Base-by-base conservation (phyloP, 1,284 basidiomycete species). In the Cystobasidium sp. region DNA sequence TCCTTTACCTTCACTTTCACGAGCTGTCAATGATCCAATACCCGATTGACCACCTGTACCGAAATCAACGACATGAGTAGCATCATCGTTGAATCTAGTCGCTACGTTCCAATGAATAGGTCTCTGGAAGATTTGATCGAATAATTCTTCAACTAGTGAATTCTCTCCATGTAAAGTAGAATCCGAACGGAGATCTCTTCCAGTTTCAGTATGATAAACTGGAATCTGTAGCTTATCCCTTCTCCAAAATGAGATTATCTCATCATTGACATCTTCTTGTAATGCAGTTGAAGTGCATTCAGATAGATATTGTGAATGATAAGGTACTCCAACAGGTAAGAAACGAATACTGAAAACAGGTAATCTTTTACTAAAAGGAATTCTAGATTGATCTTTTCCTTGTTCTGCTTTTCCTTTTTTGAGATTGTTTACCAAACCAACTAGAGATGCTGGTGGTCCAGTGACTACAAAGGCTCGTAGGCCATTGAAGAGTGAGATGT, bases 1-100 rank as follows among this genome's bases (percentile, higher is more conserved):
- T 68, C 97, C 96, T 53, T 93, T 90, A 24, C 96, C 96, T 80
- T 97, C 94, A 61, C 95, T 86, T 83, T 94, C 95, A 78, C 92
- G 89, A 7, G 91, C 89, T 46, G 94, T 95, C 65, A 98, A 86
- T 69, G 91, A 90, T 62, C 95, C 95, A 79, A 98, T 96, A 61
- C 96, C 96, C 78, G 91, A 93, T 74, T 92, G 82, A 43, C 95
- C 95, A 77, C 96, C 96, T 0, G 96, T 93, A 74, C 96, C 97
- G 81, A 99, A 98, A 84, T 97, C 97, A 79, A 99, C 85, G 6
- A 93, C 91, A 82, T 99, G 96, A 4, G 96, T 98, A 0, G 94
- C 93, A 9, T 89, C 87, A 72, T 90, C 86, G 0, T 93, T 91
- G 88, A 95, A 97, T 79, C 89, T 86, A 46, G 92, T 94, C 4